Evolutionary conservation across 495 filamentous ascomycete genomes (phyloP).

Genomic region (Aspergillus panamensis): DNA sequence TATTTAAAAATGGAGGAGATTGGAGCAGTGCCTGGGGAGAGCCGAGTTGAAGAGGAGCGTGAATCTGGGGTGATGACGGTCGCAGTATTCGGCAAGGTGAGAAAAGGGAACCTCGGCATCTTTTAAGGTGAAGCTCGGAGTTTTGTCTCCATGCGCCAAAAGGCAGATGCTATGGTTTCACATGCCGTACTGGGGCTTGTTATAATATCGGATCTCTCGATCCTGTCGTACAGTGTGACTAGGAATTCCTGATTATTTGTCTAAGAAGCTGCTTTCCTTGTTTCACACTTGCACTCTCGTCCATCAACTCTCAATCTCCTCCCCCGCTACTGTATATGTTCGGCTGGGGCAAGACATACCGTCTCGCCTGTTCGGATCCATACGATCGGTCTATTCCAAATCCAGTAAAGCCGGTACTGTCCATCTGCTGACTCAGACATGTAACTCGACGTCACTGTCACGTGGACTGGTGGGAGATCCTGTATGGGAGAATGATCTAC

Average conservation of each 20-base stretch:
- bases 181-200: conserved; percentile 33
- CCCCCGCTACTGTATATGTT: neutral
- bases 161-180: conserved; percentile 36
- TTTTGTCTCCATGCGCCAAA: conserved; percentile 23
- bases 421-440: conserved; percentile 34
- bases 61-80: conserved; percentile 24
- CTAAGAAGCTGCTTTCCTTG: too few species aligned
- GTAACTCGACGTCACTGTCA: conserved; percentile 24
- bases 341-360: too few species aligned
- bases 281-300: too few species aligned
- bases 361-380: neutral
- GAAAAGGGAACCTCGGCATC: conserved; percentile 43
- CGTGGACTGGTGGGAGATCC: neutral
- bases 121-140: conserved; percentile 30
- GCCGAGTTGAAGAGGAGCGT: conserved; percentile 29
- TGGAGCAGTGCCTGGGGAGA: conserved; percentile 16
- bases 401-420: neutral
- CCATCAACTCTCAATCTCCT: neutral
- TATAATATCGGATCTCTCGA: neutral
- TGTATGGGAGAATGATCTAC: neutral
- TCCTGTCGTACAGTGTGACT: neutral
- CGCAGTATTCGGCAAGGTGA: conserved; percentile 37
- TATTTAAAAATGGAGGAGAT: conserved; percentile 5
- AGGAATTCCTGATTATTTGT: neutral
- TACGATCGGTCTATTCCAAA: neutral